A percentile compares a stretch with the other conserved stretches of the same genome.
Conservation (phyloP, 352 stramenopile genomes). For the Globisporangium spinosum region DNA sequence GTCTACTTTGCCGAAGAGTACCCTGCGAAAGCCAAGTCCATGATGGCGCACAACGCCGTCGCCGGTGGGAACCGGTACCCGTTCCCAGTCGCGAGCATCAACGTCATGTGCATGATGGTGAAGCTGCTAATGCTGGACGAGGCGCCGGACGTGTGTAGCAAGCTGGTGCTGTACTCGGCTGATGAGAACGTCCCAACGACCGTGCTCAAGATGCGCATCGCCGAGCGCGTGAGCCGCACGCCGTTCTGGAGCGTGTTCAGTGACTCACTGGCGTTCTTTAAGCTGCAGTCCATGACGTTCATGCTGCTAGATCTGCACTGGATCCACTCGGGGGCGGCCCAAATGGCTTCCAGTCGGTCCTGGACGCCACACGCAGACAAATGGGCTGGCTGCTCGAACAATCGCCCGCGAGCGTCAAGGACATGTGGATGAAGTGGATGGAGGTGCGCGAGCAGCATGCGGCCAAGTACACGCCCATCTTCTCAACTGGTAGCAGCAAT, state of each 20-base stretch:
- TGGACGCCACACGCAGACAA: conserved; percentile 72
- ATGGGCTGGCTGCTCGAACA: conserved; percentile 83
- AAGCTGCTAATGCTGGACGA: conserved; percentile 82
- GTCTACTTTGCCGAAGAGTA: conserved; percentile 80
- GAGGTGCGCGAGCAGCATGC: conserved; percentile 71
- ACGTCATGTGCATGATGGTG: conserved; percentile 85
- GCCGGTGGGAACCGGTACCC: conserved; percentile 75
- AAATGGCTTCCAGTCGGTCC: conserved; percentile 82
- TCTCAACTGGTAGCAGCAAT: conserved; percentile 8
- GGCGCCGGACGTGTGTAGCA: conserved; percentile 58
- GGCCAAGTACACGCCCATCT: conserved; percentile 42
- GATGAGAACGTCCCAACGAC: conserved; percentile 31
- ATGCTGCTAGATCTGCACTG: conserved; percentile 83
- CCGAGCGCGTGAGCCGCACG: conserved; percentile 75
- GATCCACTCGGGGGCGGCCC: conserved; percentile 73
- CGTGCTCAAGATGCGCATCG: conserved; percentile 68
- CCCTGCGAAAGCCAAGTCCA: conserved; percentile 61
- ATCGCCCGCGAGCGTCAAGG: conserved; percentile 60
- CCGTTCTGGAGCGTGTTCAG: conserved; percentile 84
- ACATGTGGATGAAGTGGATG: conserved; percentile 86
- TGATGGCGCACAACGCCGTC: conserved; percentile 74
- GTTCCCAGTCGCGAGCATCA: conserved; percentile 81
- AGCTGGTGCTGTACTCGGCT: conserved; percentile 65
- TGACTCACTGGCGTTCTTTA: conserved; percentile 58
- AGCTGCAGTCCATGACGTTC: conserved; percentile 83